Conservation (phyloP, 139 green algal genomes). For the Coelastrella sp. region DNA sequence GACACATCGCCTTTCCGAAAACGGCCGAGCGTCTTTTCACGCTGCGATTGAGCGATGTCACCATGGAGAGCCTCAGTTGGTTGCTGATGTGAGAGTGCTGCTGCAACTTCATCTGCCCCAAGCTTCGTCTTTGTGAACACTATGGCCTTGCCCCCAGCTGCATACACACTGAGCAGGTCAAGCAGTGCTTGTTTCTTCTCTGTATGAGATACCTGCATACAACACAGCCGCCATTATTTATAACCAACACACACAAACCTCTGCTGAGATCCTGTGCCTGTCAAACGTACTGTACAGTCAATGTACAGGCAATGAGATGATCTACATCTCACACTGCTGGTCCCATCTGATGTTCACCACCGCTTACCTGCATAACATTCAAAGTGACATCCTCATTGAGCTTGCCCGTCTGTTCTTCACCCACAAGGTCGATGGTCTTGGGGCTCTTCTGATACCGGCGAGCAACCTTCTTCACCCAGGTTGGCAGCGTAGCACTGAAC, state of each 20-base stretch:
- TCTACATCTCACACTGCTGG: not conserved
- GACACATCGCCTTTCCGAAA: constrained; percentile 89
- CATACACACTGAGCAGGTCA: constrained; percentile 91
- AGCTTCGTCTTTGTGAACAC: constrained; percentile 98
- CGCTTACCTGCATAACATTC: constrained; percentile 66
- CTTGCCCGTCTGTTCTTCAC: constrained; percentile 85
- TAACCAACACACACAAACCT: too few relatives aligned
- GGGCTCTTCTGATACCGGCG: constrained; percentile 84
- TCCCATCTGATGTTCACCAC: not conserved
- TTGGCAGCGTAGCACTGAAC: constrained; percentile 97
- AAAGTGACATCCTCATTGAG: constrained; percentile 79
- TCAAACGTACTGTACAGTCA: too few relatives aligned
- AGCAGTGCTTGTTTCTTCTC: constrained; percentile 79
- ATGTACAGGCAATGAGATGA: too few relatives aligned
- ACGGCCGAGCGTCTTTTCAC: constrained; percentile 80
- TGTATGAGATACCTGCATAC: constrained; percentile 49
- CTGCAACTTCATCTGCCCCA: constrained; percentile 88
- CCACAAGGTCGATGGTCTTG: constrained; percentile 94
- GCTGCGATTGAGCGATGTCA: constrained; percentile 90
- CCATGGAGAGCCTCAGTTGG: constrained; percentile 87
- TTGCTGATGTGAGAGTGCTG: constrained; percentile 67
- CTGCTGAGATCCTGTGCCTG: too few relatives aligned
- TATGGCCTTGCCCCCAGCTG: constrained; percentile 87
- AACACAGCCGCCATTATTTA: not conserved
- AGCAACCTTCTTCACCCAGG: constrained; percentile 93